Conservation (phyloP, 2,329 filamentous ascomycete genomes). For the Trichophyton verrucosum region DNA sequence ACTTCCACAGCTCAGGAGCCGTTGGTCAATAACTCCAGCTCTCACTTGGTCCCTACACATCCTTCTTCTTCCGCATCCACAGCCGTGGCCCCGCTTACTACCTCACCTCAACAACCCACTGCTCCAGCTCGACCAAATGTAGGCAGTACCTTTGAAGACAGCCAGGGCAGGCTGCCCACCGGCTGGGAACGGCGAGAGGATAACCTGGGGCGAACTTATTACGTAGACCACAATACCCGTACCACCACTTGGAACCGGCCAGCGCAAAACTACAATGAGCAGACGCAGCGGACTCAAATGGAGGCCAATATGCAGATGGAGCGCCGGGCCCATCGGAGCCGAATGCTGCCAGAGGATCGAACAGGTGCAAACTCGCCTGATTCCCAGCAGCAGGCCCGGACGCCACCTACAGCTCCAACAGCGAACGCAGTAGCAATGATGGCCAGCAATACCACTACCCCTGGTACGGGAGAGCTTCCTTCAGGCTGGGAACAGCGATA, state of each 20-base stretch:
- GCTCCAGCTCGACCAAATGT: slow-evolving; percentile 44
- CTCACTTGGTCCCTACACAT: slow-evolving; percentile 26
- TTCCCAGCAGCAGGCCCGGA: slow-evolving; percentile 31
- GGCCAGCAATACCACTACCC: slow-evolving; percentile 87
- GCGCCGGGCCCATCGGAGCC: slow-evolving; percentile 83
- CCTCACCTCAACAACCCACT: slow-evolving; percentile 25
- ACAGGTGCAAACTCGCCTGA: slow-evolving; percentile 75
- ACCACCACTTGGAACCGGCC: slow-evolving; percentile 95
- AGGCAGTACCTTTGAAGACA: slow-evolving; percentile 88
- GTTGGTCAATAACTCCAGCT: slow-evolving; percentile 20
- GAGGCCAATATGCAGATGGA: slow-evolving; percentile 90
- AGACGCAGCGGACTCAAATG: slow-evolving; percentile 63
- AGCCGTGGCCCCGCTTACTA: slow-evolving; percentile 31
- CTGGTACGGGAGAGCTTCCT: slow-evolving; percentile 86
- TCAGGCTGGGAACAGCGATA: slow-evolving; percentile 93
- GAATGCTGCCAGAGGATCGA: slow-evolving; percentile 87
- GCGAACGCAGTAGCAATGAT: slow-evolving; percentile 65
- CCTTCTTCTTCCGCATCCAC: slow-evolving; percentile 26
- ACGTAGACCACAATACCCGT: slow-evolving; percentile 93
- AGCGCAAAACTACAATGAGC: slow-evolving; percentile 62
- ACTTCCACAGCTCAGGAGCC: slow-evolving; percentile 21
- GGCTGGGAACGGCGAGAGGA: slow-evolving; percentile 96
- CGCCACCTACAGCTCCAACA: slow-evolving; percentile 21
- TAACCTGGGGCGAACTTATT: slow-evolving; percentile 88
- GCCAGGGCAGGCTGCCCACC: slow-evolving; percentile 79